Evolutionary conservation across 2,329 filamentous ascomycete species (phyloP), one percentile per base, ranked within the genome.

Genomic region (Fusarium fujikuroi): DNA sequence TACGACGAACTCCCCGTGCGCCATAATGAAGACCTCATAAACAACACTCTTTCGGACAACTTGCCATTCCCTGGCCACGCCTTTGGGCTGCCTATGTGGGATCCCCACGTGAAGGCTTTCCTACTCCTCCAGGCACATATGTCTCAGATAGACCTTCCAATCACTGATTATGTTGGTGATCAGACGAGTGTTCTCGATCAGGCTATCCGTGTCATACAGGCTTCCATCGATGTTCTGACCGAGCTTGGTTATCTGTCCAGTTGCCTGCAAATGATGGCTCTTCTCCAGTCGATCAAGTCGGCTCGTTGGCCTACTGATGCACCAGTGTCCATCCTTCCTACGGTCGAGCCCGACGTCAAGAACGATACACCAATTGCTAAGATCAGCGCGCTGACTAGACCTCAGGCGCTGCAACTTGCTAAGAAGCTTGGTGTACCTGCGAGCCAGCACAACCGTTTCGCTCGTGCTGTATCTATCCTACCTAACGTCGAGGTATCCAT

Each of bases 1-100:
- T 99, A 98, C 82, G 95, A 99, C 80, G 97, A 99, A 83, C 90
- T 99, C 1, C 96, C 96, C 1, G 96, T 99, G 30, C 94, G 96
- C 10, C 96, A 99, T 84, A 99, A 99, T 79, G 96, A 99, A 84
- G 97, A 99, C 79, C 90, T 99, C 49, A 95, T 99, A 86, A 99
- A 99, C 80, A 93, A 90, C 8, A 94, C 98, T 75, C 87, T 99
- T 7, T 94, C 95, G 11, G 90, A 91, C 65, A 94, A 95, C 70
- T 85, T 99, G 2, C 93, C 95, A 0, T 87, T 89, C 67, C 83
- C 87, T 1, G 88, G 86, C 9, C 83, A 83, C 23, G 81, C 84
- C 8, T 90, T 96, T 59, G 91, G 91, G 15, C 85, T 98, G 44
- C 95, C 95, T 3, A 93, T 99, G 91, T 99, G 96, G 96, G 96